Conservation (phyloP, 441 rosid species). For the Populus hybrid region DNA sequence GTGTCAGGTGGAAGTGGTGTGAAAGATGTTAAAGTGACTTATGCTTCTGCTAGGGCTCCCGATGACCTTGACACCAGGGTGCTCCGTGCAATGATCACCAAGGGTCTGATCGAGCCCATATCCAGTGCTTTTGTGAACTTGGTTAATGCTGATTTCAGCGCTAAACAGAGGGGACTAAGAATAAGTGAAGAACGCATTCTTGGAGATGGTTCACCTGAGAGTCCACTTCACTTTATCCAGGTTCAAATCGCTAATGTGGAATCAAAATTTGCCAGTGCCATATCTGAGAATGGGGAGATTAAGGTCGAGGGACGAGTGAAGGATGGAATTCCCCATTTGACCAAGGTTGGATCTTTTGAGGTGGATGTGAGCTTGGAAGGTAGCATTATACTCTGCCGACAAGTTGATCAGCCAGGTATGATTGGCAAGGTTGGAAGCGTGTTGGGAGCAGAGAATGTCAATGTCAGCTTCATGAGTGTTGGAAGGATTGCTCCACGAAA, state of each 20-base stretch:
- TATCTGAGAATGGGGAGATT: conserved; percentile 68
- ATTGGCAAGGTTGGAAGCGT: conserved; percentile 83
- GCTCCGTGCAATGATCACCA: conserved; percentile 87
- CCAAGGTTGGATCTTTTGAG: conserved; percentile 75
- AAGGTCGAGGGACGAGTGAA: conserved; percentile 76
- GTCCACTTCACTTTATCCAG: conserved; percentile 68
- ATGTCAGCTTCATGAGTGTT: conserved; percentile 92
- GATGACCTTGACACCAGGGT: conserved; percentile 94
- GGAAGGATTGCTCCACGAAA: conserved; percentile 83
- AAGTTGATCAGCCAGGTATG: conserved; percentile 96
- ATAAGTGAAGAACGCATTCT: conserved; percentile 73
- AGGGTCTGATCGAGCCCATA: conserved; percentile 94
- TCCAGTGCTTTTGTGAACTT: conserved; percentile 74
- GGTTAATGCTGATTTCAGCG: conserved; percentile 92
- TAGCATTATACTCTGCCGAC: conserved; percentile 81
- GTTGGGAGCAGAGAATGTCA: conserved; percentile 74
- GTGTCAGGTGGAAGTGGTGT: conserved; percentile 91
- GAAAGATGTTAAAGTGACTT: conserved; percentile 67
- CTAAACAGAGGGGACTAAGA: conserved; percentile 88
- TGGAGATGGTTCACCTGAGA: conserved; percentile 73
- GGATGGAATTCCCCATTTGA: conserved; percentile 79
- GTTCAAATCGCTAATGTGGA: conserved; percentile 76
- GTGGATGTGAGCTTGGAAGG: conserved; percentile 97
- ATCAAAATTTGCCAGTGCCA: conserved; percentile 84
- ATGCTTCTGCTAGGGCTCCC: conserved; percentile 68